Evolutionary conservation across 192 early-diverging fungal species (phyloP), one percentile per base, ranked within the genome.

Genomic region (Coemansia sp.): DNA sequence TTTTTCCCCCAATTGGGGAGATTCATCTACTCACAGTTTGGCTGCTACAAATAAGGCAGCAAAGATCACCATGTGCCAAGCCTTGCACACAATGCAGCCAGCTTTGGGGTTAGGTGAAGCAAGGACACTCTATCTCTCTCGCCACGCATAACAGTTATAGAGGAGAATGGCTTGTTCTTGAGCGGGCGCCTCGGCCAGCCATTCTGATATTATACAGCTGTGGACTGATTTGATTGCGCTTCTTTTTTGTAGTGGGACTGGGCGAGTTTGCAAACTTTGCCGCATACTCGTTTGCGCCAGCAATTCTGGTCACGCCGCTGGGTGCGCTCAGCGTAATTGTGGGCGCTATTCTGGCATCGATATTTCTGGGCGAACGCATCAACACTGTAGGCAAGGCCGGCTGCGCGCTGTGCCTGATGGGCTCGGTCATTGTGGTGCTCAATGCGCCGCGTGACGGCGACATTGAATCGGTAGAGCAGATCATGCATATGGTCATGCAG

Each of bases 211-310:
- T 39, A n/a, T 10, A 39, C 38, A 39, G 38, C n/a, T 39, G 38
- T 10, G 10, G 18, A 18, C 12, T 46, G 20, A 20, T 15, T 19
- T 20, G 18, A 46, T 46, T 20, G 43, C 43, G 21, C 21, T 15
- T 45, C 13, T 10, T 11, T 45, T 15, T 5, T 65, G 47, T 81
- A 92, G 90, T 97, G 94, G 87, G 87, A 6, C 62, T 93, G 28
- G 94, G 94, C 53, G 94, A 97, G 80, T 78, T 91, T 55, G 90
- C 90, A 53, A 98, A 98, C 78, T 96, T 98, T 81, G 81, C 90
- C 2, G 95, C 94, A 11, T 97, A 97, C 66, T 88, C 91, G 33
- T 97, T 91, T 84, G 93, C 92, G 40, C 94, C 94, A 2, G 92
- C 94, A 37, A 94, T 97, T 67, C 81, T 97, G 41, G 92, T 97